A percentile compares a stretch with the other conserved stretches of the same genome.
These are phyloP conservation scores for Ceratocystiopsis sp. DNA, from an alignment of 2,329 filamentous ascomycete species.

Conservation along the genomic window DNA sequence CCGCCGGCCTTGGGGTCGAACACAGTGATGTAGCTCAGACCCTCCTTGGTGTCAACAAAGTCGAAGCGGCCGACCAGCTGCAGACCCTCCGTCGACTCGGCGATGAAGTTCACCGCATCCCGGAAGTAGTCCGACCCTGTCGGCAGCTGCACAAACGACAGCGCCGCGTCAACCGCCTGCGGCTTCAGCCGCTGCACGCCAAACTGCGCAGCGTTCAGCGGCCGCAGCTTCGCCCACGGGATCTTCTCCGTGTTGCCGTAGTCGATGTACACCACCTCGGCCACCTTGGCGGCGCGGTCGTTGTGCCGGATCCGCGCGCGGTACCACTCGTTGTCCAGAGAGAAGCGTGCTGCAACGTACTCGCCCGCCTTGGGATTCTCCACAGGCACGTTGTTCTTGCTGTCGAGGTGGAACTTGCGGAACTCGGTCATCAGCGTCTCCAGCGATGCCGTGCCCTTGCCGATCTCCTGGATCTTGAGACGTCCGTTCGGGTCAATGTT, in stretches of 20 bases:
- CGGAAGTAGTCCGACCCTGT: conserved; percentile 58
- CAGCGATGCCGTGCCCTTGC: conserved; percentile 67
- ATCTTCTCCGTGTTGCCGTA: conserved; percentile 89
- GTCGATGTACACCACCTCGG: conserved; percentile 88
- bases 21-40: conserved; percentile 69
- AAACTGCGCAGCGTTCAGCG: conserved; percentile 69
- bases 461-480: conserved; percentile 83
- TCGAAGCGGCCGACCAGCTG: conserved; percentile 85
- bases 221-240: conserved; percentile 67
- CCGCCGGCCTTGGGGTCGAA: conserved; percentile 56
- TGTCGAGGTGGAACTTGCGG: conserved; percentile 74
- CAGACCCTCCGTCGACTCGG: conserved; percentile 55
- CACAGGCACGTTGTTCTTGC: conserved; percentile 60
- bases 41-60: conserved; percentile 61
- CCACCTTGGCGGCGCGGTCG: conserved; percentile 74
- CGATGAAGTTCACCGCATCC: conserved; percentile 62
- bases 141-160: conserved; percentile 83
- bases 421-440: conserved; percentile 84
- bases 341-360: conserved; percentile 80
- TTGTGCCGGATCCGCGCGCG: conserved; percentile 80
- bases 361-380: conserved; percentile 80
- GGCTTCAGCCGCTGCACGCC: conserved; percentile 63
- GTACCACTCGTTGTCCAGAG: conserved; percentile 84
- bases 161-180: conserved; percentile 71
- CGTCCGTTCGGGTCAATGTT: conserved; percentile 69